These are phyloP conservation scores for Magnusiomyces paraingens DNA, from an alignment of 1,139 yeast genomes.

Conservation along the genomic window DNA sequence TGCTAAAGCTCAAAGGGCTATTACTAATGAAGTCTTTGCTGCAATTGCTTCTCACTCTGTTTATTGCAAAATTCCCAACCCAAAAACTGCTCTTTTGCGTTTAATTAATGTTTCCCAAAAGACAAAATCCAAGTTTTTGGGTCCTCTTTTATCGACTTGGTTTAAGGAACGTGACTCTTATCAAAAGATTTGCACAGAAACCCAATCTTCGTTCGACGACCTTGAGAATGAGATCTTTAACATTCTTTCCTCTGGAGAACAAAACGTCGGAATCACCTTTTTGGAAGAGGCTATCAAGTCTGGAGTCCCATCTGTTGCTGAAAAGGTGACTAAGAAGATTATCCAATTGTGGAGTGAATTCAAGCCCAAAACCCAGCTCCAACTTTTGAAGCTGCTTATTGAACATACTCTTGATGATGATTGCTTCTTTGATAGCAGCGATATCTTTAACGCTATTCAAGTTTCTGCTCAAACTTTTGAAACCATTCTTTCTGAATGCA, in stretches of 20 bases:
- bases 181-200: conserved; percentile 40
- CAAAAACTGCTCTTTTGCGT: conserved; percentile 40
- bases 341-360: conserved; percentile 48
- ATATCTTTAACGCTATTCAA: conserved; percentile 44
- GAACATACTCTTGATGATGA: conserved; percentile 46
- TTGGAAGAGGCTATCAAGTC: conserved; percentile 44
- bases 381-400: conserved; percentile 52
- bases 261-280: conserved; percentile 53
- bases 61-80: conserved; percentile 39
- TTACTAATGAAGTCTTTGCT: conserved; percentile 31
- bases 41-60: conserved; percentile 48
- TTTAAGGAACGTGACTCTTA: conserved; percentile 40
- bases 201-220: conserved; percentile 44
- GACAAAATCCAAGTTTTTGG: conserved; percentile 22
- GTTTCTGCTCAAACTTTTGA: conserved; percentile 45
- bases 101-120: conserved; percentile 36
- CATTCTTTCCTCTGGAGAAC: conserved; percentile 54
- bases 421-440: conserved; percentile 47
- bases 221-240: conserved; percentile 53
- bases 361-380: conserved; percentile 51
- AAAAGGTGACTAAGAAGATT: conserved; percentile 46
- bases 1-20: conserved; percentile 11
- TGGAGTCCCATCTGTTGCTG: conserved; percentile 46
- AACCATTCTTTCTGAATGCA: conserved; percentile 45
- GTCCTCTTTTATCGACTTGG: conserved; percentile 37